Percentiles rank a stretch among this genome's conserved stretches.
phyloP scores from a whole-genome alignment of 1,284 basidiomycete species.

The Uromyces viciae-fabae region DNA sequence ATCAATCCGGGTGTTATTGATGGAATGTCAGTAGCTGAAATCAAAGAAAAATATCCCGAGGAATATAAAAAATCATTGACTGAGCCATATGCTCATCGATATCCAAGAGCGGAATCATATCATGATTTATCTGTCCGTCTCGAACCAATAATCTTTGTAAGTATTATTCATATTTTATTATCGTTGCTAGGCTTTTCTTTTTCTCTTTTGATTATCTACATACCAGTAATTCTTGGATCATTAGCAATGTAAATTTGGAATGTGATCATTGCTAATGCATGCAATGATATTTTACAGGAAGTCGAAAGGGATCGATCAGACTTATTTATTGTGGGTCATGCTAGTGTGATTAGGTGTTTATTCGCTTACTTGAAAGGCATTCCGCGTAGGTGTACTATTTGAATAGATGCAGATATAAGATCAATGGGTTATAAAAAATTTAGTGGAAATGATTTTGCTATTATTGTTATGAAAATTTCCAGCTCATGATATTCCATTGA shows the following conservation, averaged over 20 bases:
- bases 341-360: constrained; percentile 95
- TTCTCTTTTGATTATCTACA: constrained; percentile 61
- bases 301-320: constrained; percentile 40
- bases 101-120: constrained; percentile 68
- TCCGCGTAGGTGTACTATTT: constrained; percentile 13
- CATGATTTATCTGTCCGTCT: constrained; percentile 66
- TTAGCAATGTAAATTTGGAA: no score
- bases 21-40: constrained; percentile 84
- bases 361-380: constrained; percentile 53
- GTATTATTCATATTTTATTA: background rate
- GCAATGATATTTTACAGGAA: constrained; percentile 17
- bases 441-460: no score
- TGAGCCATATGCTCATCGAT: constrained; percentile 65
- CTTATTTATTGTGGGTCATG: constrained; percentile 68
- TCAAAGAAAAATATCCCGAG: constrained; percentile 80
- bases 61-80: constrained; percentile 88
- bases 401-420: background rate
- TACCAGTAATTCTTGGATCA: no score
- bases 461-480: background rate
- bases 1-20: constrained; percentile 94
- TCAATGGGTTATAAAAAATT: no score
- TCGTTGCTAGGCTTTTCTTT: constrained; percentile 68
- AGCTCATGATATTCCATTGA: constrained; percentile 27
- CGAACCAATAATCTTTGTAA: constrained; percentile 71
- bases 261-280: background rate